Percentiles rank a stretch among this genome's conserved stretches.
These are phyloP conservation scores for Amanita thiersii DNA, from an alignment of 768 basidiomycete species.

Conservation along the genomic window DNA sequence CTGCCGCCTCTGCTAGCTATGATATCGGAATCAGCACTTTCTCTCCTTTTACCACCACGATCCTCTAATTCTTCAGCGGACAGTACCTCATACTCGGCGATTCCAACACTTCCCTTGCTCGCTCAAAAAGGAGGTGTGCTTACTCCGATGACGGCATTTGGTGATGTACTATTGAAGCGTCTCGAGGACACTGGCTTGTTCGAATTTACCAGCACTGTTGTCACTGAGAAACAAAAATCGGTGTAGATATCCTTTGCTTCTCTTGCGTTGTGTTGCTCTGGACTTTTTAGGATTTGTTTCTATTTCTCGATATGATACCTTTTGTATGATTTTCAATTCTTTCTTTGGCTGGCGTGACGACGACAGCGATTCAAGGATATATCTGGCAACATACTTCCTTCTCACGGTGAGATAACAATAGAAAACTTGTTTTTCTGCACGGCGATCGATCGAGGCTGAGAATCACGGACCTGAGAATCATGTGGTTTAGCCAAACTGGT, in stretches of 20 bases:
- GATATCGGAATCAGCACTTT: slow-evolving; percentile 74
- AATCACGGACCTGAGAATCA: no score
- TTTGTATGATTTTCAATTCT: no score
- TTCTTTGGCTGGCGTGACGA: no score
- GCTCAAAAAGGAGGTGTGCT: slow-evolving; percentile 68
- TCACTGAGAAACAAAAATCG: slow-evolving; percentile 1
- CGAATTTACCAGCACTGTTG: slow-evolving; percentile 26
- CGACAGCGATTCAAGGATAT: no score
- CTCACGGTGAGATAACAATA: no score
- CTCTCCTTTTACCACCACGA: slow-evolving; percentile 43
- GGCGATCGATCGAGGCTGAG: no score
- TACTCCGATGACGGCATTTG: slow-evolving; percentile 79
- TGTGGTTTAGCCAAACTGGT: no score
- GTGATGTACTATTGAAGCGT: slow-evolving; percentile 64
- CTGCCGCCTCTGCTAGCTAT: slow-evolving; percentile 39
- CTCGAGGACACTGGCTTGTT: slow-evolving; percentile 51
- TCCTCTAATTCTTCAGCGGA: slow-evolving; percentile 15
- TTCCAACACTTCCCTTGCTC: slow-evolving; percentile 44
- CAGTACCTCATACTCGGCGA: slow-evolving; percentile 16
- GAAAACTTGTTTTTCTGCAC: no score
- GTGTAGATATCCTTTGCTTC: neutral
- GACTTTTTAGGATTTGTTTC: no score
- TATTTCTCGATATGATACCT: no score
- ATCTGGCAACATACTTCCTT: no score
- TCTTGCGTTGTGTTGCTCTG: no score